Evolutionary conservation across 768 basidiomycete species (phyloP).

Genomic region (Thelephora aurantiotincta): DNA sequence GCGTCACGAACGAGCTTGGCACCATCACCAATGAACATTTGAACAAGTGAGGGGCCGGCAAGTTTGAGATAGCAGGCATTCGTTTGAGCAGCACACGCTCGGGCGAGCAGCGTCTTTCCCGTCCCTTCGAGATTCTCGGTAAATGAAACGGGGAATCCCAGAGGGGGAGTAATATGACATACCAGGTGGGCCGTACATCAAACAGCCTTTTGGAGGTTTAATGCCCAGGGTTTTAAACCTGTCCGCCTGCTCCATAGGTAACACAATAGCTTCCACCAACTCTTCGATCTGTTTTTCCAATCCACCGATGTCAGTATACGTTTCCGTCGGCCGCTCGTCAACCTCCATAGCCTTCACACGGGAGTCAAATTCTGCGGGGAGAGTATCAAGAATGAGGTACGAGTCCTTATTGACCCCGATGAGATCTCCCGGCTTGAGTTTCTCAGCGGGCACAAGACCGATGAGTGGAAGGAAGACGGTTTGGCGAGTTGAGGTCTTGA

Average conservation of each 20-base stretch:
- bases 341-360: constrained; percentile 99
- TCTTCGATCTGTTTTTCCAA: constrained; percentile 99
- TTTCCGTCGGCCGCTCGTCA: constrained; percentile 94
- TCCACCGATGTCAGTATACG: constrained; percentile 95
- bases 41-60: constrained; percentile 93
- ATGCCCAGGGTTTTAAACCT: constrained; percentile 99
- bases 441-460: constrained; percentile 87
- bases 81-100: constrained; percentile 96
- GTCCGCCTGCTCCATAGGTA: constrained; percentile 97
- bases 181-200: constrained; percentile 99
- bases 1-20: constrained; percentile 98
- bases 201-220: constrained; percentile 89
- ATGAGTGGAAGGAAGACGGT: constrained; percentile 98
- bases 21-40: constrained; percentile 99
- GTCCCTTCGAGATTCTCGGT: constrained; percentile 38
- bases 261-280: constrained; percentile 91
- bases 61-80: constrained; percentile 97
- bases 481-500: constrained; percentile 97
- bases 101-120: constrained; percentile 93
- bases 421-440: constrained; percentile 83
- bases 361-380: constrained; percentile 95
- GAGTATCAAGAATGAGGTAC: constrained; percentile 88
- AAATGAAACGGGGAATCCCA: not conserved
- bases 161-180: constrained; percentile 6
- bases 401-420: constrained; percentile 99